Conservation (phyloP, 768 basidiomycete genomes). For the Suillus tomentosus region DNA sequence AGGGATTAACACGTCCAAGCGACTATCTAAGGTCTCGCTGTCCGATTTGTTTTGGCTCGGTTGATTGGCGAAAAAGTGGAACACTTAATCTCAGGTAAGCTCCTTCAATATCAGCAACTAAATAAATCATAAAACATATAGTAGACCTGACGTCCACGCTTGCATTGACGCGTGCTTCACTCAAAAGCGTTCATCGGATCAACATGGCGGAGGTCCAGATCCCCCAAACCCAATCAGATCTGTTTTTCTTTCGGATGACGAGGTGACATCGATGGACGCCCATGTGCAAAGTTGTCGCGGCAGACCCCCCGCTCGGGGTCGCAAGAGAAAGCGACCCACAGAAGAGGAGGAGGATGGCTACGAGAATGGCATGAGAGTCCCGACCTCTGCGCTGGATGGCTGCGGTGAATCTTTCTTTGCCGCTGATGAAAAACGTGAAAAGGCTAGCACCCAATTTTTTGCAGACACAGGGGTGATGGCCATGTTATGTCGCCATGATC, state of each 20-base stretch:
- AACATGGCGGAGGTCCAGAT: slow-evolving; percentile 16
- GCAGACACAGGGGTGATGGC: slow-evolving; percentile 26
- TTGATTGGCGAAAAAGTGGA: slow-evolving; percentile 2
- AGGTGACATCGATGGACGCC: slow-evolving; percentile 23
- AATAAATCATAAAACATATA: background rate
- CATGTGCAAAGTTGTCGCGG: slow-evolving; percentile 9
- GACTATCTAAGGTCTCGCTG: slow-evolving; percentile 24
- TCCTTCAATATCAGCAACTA: background rate
- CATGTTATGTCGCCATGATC: slow-evolving; percentile 24
- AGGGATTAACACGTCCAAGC: background rate
- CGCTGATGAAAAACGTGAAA: slow-evolving; percentile 15
- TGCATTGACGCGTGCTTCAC: slow-evolving; percentile 38
- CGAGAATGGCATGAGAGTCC: slow-evolving; percentile 27
- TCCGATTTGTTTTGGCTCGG: slow-evolving; percentile 29
- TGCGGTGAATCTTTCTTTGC: slow-evolving; percentile 32
- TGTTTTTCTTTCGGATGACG: slow-evolving; percentile 24
- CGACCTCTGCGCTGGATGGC: slow-evolving; percentile 32
- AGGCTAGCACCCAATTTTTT: slow-evolving; percentile 23
- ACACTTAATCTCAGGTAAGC: background rate
- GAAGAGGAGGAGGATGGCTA: slow-evolving; percentile 8
- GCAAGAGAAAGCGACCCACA: background rate
- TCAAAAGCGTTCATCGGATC: slow-evolving; percentile 25
- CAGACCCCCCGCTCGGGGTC: background rate
- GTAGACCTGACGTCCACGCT: slow-evolving; percentile 13
- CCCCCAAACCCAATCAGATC: slow-evolving; percentile 17